Evolutionary conservation across 306 rosid genomes (phyloP), one percentile per base, ranked within the genome.

Genomic region (Neltuma alba): DNA sequence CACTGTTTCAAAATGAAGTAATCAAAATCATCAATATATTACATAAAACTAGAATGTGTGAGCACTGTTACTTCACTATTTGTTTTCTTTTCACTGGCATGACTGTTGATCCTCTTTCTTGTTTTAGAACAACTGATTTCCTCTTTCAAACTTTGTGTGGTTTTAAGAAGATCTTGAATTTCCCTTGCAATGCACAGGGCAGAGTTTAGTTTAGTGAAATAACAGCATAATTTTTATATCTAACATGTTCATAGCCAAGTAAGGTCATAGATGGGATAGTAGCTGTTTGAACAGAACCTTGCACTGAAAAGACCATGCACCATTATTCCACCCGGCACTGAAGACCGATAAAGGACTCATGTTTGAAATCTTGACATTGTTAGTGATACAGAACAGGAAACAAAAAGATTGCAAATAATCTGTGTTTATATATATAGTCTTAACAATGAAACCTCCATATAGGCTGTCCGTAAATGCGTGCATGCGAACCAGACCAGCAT

Each of bases 211-310:
- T 76, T 69, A 80, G 72, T 41, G 42, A 60, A 63, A 33, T 58
- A 54, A 79, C 57, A 55, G 33, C n/a, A n/a, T n/a, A n/a, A n/a
- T n/a, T n/a, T n/a, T n/a, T n/a, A 63, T 42, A 50, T 72, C 34
- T 47, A 30, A 14, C 65, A 36, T 63, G 37, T 79, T 70, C 54
- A n/a, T 54, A n/a, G 21, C 76, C 42, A 78, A 27, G 60, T 50
- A 74, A 38, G 47, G 68, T 50, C 75, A 63, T 44, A 37, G 45
- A 54, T 20, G 47, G 27, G 55, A 74, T 30, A 69, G n/a, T 41
- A 72, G 44, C 61, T 30, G 25, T n/a, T 13, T 30, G 14, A 70
- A 74, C 61, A 55, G 45, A 21, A 67, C 71, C 63, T 63, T 58
- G 48, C 52, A 68, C 62, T 12, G 38, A 68, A 40, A 15, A 60